Percentiles rank a stretch among this genome's conserved stretches.
phyloP scores from a whole-genome alignment of 257 asterid genomes.

The Solanum clarkiae region DNA sequence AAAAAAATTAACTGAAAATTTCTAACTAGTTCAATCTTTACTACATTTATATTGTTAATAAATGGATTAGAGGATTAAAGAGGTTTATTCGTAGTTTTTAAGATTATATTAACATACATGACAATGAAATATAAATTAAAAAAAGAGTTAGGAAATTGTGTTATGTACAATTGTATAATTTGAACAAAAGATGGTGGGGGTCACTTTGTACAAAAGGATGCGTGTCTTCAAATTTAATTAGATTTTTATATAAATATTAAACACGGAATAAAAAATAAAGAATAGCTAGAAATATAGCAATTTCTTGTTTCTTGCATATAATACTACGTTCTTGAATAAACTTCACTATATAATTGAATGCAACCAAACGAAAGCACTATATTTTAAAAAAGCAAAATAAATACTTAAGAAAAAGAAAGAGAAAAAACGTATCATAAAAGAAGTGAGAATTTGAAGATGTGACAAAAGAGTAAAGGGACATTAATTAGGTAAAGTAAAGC shows the following conservation, averaged over 20 bases:
- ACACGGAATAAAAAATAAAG: neutral
- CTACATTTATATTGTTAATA: neutral
- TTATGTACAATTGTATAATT: too few relatives aligned
- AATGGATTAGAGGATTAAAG: neutral
- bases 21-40: neutral
- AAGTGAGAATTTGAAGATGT: neutral
- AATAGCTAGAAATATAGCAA: too few relatives aligned
- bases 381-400: neutral
- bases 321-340: neutral
- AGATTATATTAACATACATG: neutral
- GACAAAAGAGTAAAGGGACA: neutral
- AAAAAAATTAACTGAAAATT: neutral
- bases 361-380: neutral
- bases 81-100: neutral
- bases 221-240: neutral
- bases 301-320: neutral
- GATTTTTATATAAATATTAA: neutral
- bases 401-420: neutral
- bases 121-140: neutral
- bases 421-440: neutral
- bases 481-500: constrained; percentile 48
- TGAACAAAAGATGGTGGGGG: too few relatives aligned
- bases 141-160: too few relatives aligned
- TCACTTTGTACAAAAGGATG: too few relatives aligned
- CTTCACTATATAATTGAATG: neutral